Evolutionary conservation across 2,329 filamentous ascomycete genomes (phyloP).

Genomic region (Colletotrichum filicis): DNA sequence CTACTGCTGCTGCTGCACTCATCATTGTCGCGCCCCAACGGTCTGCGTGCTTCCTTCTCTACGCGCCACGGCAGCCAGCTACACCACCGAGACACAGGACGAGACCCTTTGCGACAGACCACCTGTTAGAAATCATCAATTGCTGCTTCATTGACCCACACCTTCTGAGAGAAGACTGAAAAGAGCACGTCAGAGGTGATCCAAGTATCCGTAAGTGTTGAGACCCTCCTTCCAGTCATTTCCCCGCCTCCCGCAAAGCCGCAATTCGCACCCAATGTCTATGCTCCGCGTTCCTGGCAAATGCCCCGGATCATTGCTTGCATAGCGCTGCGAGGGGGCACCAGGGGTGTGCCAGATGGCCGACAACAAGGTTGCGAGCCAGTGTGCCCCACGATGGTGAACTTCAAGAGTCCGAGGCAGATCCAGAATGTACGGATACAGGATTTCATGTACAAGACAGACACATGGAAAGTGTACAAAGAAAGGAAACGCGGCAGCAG

Average conservation of each 20-base stretch:
- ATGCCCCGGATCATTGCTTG: background rate
- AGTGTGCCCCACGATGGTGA: background rate
- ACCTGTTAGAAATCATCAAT: background rate
- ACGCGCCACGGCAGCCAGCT: background rate
- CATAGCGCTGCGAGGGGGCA: background rate
- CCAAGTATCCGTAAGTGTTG: background rate
- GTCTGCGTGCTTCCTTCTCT: background rate
- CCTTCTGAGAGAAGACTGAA: background rate
- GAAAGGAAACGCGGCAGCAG: background rate
- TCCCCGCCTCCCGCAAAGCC: background rate
- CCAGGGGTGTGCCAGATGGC: background rate
- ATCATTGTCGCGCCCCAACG: background rate
- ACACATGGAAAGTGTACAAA: background rate
- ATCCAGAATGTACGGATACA: background rate
- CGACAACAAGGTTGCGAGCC: background rate
- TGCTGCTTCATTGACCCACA: background rate
- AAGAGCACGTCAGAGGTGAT: background rate
- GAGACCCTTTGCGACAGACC: background rate
- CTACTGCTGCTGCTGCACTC: too few relatives aligned
- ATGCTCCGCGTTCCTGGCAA: background rate
- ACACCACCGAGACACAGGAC: background rate
- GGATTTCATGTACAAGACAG: background rate
- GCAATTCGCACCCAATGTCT: background rate
- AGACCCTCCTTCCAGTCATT: background rate
- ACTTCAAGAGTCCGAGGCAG: background rate